Evolutionary conservation across 495 filamentous ascomycete genomes (phyloP).

Genomic region (Tuber borchii): DNA sequence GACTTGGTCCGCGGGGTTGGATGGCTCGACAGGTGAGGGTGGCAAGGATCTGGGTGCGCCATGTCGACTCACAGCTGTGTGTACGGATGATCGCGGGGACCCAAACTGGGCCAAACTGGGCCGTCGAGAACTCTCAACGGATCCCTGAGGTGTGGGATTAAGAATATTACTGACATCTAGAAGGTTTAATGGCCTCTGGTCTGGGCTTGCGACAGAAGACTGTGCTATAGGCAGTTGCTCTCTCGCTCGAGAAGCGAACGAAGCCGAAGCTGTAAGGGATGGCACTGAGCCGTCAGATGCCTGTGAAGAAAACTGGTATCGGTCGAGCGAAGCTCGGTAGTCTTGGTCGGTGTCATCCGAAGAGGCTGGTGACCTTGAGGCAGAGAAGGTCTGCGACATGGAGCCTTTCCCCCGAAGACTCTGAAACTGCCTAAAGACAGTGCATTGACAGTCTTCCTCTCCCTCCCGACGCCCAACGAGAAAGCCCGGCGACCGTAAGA

Average conservation of each 20-base stretch:
- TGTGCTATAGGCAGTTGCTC: slow-evolving; percentile 26
- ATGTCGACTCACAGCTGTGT: slow-evolving; percentile 28
- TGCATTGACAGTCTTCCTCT: slow-evolving; percentile 41
- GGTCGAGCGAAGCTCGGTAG: slow-evolving; percentile 20
- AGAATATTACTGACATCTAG: slow-evolving; percentile 40
- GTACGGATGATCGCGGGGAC: slow-evolving; percentile 26
- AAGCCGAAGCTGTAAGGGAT: slow-evolving; percentile 27
- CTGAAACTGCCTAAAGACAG: slow-evolving; percentile 39
- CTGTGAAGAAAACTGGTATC: slow-evolving; percentile 33
- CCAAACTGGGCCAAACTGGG: slow-evolving; percentile 36
- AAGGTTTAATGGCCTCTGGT: slow-evolving; percentile 31
- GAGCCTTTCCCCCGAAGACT: slow-evolving; percentile 41
- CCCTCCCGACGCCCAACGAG: slow-evolving; percentile 42
- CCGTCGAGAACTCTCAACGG: slow-evolving; percentile 33
- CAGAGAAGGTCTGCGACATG: slow-evolving; percentile 40
- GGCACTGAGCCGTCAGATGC: slow-evolving; percentile 32
- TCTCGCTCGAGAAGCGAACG: slow-evolving; percentile 31
- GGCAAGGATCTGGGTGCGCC: slow-evolving; percentile 35
- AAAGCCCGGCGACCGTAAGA: slow-evolving; percentile 40
- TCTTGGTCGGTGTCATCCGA: slow-evolving; percentile 39
- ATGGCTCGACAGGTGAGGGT: slow-evolving; percentile 36
- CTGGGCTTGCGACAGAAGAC: slow-evolving; percentile 34
- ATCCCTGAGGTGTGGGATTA: slow-evolving; percentile 39
- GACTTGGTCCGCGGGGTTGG: slow-evolving; percentile 26
- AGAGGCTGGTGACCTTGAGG: slow-evolving; percentile 39